Evolutionary conservation across 73 alveolate species (phyloP), one percentile per base, ranked within the genome.

Genomic region (Paramecium sexaurelia): DNA sequence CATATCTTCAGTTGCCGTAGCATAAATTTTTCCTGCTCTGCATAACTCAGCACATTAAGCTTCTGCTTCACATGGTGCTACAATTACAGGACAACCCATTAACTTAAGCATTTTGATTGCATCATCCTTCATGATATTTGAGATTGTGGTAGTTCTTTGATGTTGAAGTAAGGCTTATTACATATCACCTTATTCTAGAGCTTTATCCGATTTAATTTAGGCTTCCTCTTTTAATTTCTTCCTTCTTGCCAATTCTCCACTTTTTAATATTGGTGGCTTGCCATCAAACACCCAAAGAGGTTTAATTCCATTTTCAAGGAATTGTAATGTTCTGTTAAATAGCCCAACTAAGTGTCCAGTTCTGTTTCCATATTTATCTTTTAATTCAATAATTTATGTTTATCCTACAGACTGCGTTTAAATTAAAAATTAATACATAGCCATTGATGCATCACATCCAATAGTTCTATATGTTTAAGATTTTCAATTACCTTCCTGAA

Each of bases 281-380:
- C 99, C 99, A 92, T 98, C 99, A 82, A 98, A 98, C 2, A 98
- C 99, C 99, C 99, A 98, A 35, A 96, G 93, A 6, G 99, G 99
- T 86, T 97, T 93, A 1, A 98, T 93, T 7, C 99, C 99, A 85
- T 97, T 93, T 85, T 98, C 99, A 95, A 98, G 91, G 33, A 97
- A 87, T 94, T 88, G 66, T 37, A 98, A 75, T 35, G 99, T 93
- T n/a, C 99, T 90, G 61, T 98, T 96, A 92, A 96, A 94, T 75
- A 98, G 95, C 9, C 99, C 99, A 61, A 98, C 96, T 51, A 98
- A 86, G 92, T 98, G 99, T 10, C 99, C 99, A 39, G 99, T 98
- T 82, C 92, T 93, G 87, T 97, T 97, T 0, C 99, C 99, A 57
- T 98, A 99, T 51, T 92, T 96, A 92, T 98, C 99, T 26, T 97